Evolutionary conservation across 805 yeast species (phyloP).

Genomic region (Tetrapisispora arboricola): DNA sequence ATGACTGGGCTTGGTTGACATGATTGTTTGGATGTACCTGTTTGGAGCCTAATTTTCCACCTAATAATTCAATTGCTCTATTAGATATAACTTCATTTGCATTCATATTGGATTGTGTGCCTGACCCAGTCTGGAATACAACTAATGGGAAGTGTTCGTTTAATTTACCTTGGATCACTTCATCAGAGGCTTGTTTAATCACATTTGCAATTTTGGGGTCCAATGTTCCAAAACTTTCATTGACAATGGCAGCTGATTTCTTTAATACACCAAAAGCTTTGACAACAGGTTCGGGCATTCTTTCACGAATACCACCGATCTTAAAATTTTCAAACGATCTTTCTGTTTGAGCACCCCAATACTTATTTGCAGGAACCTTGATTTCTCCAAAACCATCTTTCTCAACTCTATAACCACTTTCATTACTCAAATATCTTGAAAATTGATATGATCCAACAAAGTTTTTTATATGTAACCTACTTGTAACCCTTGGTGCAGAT

Average conservation of each 20-base stretch:
- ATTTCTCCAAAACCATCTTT: slow-evolving; percentile 96
- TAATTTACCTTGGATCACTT: slow-evolving; percentile 85
- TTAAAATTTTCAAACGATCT: slow-evolving; percentile 89
- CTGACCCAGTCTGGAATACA: slow-evolving; percentile 98
- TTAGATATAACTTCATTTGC: slow-evolving; percentile 98
- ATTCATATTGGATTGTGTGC: slow-evolving; percentile 98
- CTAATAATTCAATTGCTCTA: slow-evolving; percentile 93
- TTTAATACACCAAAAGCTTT: slow-evolving; percentile 88
- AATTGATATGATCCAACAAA: background rate
- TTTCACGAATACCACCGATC: slow-evolving; percentile 86
- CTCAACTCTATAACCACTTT: slow-evolving; percentile 46
- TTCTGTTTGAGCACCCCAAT: slow-evolving; percentile 98
- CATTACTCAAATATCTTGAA: background rate
- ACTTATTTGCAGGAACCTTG: slow-evolving; percentile 74
- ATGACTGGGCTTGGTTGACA: slow-evolving; percentile 96
- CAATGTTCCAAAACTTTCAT: slow-evolving; percentile 66
- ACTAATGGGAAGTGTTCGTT: slow-evolving; percentile 94
- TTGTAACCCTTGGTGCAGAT: background rate
- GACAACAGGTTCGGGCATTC: slow-evolving; percentile 84
- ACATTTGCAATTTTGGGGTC: slow-evolving; percentile 79
- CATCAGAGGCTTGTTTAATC: slow-evolving; percentile 89
- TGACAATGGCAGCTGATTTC: slow-evolving; percentile 90
- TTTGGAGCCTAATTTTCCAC: slow-evolving; percentile 88
- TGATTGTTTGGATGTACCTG: slow-evolving; percentile 96
- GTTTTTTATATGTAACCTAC: background rate